phyloP scores from a whole-genome alignment of 108 stramenopile genomes.

The Fistulifera solaris region DNA sequence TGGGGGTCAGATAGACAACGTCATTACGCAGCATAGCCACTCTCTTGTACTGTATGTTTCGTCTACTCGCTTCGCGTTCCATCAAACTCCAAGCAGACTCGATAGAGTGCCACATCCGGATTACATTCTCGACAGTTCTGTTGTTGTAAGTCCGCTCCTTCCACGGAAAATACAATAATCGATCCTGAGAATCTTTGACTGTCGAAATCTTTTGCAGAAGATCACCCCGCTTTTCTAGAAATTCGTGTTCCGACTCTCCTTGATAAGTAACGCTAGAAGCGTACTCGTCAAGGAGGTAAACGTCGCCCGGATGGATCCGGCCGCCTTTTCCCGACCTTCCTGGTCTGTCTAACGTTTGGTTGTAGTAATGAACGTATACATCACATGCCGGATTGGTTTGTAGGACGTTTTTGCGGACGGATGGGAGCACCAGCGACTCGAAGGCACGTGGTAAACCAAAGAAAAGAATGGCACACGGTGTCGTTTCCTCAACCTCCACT shows the following conservation, averaged over 20 bases:
- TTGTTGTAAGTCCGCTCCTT: constrained; percentile 10
- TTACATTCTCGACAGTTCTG: constrained; percentile 20
- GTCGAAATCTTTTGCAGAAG: constrained; percentile 19
- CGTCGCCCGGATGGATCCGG: not conserved
- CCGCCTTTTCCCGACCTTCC: constrained; percentile 9
- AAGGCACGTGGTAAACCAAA: constrained; percentile 21
- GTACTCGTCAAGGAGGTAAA: not conserved
- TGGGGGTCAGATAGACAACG: constrained; percentile 18
- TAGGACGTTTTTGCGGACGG: constrained; percentile 21
- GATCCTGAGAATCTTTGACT: constrained; percentile 12
- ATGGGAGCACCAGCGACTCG: constrained; percentile 23
- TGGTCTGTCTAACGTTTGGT: constrained; percentile 3
- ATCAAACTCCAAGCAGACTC: constrained; percentile 17
- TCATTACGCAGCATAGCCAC: constrained; percentile 27
- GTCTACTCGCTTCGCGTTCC: not conserved
- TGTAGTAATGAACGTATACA: constrained; percentile 23
- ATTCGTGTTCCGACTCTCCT: constrained; percentile 31
- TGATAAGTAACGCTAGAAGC: constrained; percentile 16
- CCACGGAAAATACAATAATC: constrained; percentile 28
- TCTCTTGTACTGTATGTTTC: constrained; percentile 5
- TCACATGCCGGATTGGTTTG: constrained; percentile 25
- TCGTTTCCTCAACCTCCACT: not conserved
- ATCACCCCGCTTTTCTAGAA: constrained; percentile 14
- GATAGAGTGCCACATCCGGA: constrained; percentile 23
- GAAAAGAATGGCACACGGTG: constrained; percentile 3